Evolutionary conservation across 495 filamentous ascomycete species (phyloP).

Genomic region (Penicillium dipodomyicola): DNA sequence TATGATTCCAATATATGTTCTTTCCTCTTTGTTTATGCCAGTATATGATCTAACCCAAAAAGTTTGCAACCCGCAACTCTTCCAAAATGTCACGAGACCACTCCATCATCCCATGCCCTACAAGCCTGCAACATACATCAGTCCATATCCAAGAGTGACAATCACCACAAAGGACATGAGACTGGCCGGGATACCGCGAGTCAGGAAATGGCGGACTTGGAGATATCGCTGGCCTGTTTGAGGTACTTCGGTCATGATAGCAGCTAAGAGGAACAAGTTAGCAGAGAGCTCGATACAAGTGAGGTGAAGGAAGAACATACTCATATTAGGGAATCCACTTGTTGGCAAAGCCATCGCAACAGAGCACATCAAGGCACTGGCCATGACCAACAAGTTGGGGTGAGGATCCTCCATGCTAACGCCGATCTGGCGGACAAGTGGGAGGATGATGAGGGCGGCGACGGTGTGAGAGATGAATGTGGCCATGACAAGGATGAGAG

Average conservation of each 20-base stretch:
- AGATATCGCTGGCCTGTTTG: slow-evolving; percentile 90
- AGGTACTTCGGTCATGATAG: slow-evolving; percentile 98
- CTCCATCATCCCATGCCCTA: slow-evolving; percentile 33
- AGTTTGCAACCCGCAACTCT: background rate
- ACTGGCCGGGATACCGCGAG: slow-evolving; percentile 81
- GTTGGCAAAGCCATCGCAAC: slow-evolving; percentile 90
- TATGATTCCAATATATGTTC: background rate
- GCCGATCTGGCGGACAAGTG: slow-evolving; percentile 83
- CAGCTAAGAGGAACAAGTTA: slow-evolving; percentile 56
- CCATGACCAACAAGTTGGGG: slow-evolving; percentile 94
- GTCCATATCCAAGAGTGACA: slow-evolving; percentile 78
- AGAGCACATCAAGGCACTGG: slow-evolving; percentile 64
- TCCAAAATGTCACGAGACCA: background rate
- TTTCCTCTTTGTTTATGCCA: background rate
- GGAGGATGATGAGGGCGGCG: slow-evolving; percentile 90
- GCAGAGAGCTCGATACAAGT: slow-evolving; percentile 5
- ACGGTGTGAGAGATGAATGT: slow-evolving; percentile 99
- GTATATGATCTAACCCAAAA: background rate
- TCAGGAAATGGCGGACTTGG: slow-evolving; percentile 90
- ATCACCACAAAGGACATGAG: slow-evolving; percentile 79
- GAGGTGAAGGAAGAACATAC: slow-evolving; percentile 53
- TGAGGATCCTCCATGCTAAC: slow-evolving; percentile 81
- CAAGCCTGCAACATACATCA: slow-evolving; percentile 78
- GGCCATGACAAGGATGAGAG: slow-evolving; percentile 85
- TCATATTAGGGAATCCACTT: slow-evolving; percentile 98